Conservation (phyloP, 148 eudicot species). For the Heliamphora exappendiculata region DNA sequence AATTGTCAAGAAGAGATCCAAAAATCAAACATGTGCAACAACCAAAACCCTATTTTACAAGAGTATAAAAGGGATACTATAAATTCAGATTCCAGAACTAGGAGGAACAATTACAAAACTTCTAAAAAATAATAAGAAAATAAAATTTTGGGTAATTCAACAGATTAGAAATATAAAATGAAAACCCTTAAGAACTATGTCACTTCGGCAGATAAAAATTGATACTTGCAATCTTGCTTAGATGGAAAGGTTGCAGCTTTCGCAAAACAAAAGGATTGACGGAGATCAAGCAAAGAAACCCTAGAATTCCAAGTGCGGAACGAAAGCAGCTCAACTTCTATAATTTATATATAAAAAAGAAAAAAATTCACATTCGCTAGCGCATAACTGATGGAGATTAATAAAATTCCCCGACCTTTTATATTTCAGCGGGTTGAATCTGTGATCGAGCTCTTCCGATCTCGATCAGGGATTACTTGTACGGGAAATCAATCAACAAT, state of each 20-base stretch:
- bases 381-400: neutral
- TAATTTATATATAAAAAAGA: neutral
- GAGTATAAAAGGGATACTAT: neutral
- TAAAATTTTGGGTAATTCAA: neutral
- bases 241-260: neutral
- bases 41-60: neutral
- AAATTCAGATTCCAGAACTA: neutral
- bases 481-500: neutral
- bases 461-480: slow-evolving; percentile 6
- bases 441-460: slow-evolving; percentile 1
- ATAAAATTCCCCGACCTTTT: neutral
- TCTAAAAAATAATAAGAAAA: neutral
- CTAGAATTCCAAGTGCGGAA: neutral
- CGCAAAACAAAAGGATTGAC: neutral
- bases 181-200: neutral
- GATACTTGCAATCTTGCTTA: neutral
- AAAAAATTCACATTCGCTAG: no score
- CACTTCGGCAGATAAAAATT: neutral
- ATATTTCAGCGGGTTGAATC: neutral
- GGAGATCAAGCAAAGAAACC: neutral
- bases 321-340: neutral
- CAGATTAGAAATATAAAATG: neutral
- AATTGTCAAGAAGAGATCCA: neutral
- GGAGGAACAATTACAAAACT: neutral
- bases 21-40: neutral